Evolutionary conservation across 257 asterid species (phyloP).

Genomic region (Nicotiana paniculata): DNA sequence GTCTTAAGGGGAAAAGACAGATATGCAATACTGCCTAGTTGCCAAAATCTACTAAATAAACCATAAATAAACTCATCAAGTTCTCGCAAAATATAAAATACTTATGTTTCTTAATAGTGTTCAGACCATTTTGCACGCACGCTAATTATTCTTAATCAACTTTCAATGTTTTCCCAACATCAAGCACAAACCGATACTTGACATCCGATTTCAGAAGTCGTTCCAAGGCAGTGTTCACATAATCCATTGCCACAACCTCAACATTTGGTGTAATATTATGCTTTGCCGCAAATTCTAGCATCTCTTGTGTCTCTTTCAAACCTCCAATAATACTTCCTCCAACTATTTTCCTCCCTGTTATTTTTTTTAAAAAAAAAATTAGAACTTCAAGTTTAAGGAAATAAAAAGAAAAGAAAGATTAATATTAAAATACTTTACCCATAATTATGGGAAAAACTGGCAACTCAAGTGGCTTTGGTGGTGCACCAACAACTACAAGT

Average conservation of each 20-base stretch:
- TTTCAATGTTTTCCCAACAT: slow-evolving; percentile 9
- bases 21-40: neutral
- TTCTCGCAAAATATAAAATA: neutral
- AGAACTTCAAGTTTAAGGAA: neutral
- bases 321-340: slow-evolving; percentile 37
- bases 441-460: slow-evolving; percentile 18
- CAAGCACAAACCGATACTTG: slow-evolving; percentile 20
- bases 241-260: slow-evolving; percentile 9
- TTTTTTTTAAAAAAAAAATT: neutral
- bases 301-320: slow-evolving; percentile 38
- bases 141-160: neutral
- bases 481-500: slow-evolving; percentile 26
- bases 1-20: neutral
- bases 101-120: no score
- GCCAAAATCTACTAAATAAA: neutral
- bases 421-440: neutral
- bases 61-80: neutral
- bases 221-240: slow-evolving; percentile 11
- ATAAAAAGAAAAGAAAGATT: neutral
- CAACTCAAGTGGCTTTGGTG: slow-evolving; percentile 21
- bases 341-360: slow-evolving; percentile 24
- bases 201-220: slow-evolving; percentile 18
- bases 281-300: slow-evolving; percentile 36
- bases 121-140: neutral
- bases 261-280: slow-evolving; percentile 15